Conservation (phyloP, 140 eudicot genomes). For the Erigeron philadelphicus region DNA sequence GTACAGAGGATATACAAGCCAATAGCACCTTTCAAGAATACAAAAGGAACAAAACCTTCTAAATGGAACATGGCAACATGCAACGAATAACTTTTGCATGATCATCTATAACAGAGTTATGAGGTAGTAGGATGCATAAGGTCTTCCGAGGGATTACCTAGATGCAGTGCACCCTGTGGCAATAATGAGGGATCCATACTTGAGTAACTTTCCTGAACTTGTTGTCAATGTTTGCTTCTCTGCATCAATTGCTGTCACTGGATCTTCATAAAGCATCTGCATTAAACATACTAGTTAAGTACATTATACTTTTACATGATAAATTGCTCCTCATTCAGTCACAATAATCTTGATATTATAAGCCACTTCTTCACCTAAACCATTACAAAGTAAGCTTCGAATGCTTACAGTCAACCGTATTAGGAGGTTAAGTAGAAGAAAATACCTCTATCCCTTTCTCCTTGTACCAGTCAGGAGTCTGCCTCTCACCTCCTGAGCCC, state of each 20-base stretch:
- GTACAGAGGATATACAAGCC: no score
- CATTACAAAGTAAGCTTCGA: background rate
- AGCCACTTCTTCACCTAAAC: background rate
- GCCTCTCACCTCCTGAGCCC: slow-evolving; percentile 98
- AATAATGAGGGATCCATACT: slow-evolving; percentile 77
- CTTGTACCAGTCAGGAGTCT: slow-evolving; percentile 97
- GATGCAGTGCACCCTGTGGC: slow-evolving; percentile 94
- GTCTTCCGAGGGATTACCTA: slow-evolving; percentile 41
- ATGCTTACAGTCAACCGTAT: background rate
- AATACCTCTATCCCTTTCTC: slow-evolving; percentile 94
- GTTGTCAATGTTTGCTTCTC: slow-evolving; percentile 84
- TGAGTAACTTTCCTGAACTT: slow-evolving; percentile 76
- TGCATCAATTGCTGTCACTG: slow-evolving; percentile 62
- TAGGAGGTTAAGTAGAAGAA: background rate
- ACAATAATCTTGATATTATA: background rate
- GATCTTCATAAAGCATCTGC: slow-evolving; percentile 85
- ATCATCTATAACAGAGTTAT: background rate
- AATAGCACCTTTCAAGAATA: slow-evolving; percentile 10
- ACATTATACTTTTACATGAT: background rate
- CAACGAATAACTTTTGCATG: background rate
- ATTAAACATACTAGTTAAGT: slow-evolving; percentile 5
- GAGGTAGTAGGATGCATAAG: background rate
- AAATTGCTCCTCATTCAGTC: background rate
- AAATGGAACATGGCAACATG: slow-evolving; percentile 11
- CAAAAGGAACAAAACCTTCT: slow-evolving; percentile 8